phyloP scores from a whole-genome alignment of 1,284 basidiomycete genomes.

The Gastroboletus turbinatus region DNA sequence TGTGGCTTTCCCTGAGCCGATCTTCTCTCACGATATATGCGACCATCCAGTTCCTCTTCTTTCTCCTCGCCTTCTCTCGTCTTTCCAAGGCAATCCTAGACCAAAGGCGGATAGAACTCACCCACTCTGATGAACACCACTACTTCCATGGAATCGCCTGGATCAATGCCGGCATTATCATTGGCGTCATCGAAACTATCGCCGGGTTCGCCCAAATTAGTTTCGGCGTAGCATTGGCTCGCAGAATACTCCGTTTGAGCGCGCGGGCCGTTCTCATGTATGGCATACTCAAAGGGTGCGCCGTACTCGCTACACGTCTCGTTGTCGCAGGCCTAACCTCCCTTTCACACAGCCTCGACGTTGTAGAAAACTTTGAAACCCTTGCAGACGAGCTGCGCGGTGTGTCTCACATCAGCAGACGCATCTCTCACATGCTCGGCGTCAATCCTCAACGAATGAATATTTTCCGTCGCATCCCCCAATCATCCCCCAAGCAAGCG shows the following conservation, averaged over 20 bases:
- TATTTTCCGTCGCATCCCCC: slow-evolving; percentile 42
- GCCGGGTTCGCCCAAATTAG: slow-evolving; percentile 58
- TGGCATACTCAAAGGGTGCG: slow-evolving; percentile 66
- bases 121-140: slow-evolving; percentile 47
- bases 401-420: slow-evolving; percentile 22
- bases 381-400: slow-evolving; percentile 38
- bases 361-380: slow-evolving; percentile 42
- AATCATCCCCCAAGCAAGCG: slow-evolving; percentile 23
- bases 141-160: slow-evolving; percentile 61
- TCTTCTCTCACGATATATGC: slow-evolving; percentile 58
- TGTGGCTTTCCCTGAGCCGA: slow-evolving; percentile 59
- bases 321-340: background rate
- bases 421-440: slow-evolving; percentile 44
- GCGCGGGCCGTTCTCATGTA: slow-evolving; percentile 54
- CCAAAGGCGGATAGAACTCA: slow-evolving; percentile 51
- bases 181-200: slow-evolving; percentile 63
- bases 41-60: slow-evolving; percentile 55
- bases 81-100: slow-evolving; percentile 49
- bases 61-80: slow-evolving; percentile 57
- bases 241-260: slow-evolving; percentile 58
- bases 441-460: slow-evolving; percentile 50
- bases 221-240: slow-evolving; percentile 51
- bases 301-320: background rate
- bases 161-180: slow-evolving; percentile 56
- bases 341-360: slow-evolving; percentile 40